Evolutionary conservation across 2,329 filamentous ascomycete species (phyloP).

Genomic region (Colletotrichum higginsianum): DNA sequence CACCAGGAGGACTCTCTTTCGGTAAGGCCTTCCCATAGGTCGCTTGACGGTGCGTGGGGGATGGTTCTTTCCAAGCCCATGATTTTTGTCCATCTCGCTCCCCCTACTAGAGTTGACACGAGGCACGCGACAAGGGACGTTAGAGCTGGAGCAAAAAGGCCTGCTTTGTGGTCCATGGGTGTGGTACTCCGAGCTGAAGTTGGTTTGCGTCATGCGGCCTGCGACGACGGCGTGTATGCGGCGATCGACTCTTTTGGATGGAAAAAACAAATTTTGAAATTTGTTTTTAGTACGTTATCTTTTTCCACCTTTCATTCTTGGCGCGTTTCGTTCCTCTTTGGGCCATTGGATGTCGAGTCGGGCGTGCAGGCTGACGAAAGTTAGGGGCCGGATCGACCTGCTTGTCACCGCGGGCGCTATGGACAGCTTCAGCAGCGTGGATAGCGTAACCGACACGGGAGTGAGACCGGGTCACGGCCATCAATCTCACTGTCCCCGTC

Average conservation of each 20-base stretch:
- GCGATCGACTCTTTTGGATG: slow-evolving; percentile 28
- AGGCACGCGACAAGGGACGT: not conserved
- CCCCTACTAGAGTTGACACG: not conserved
- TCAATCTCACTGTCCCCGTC: slow-evolving; percentile 61
- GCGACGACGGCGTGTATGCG: slow-evolving; percentile 45
- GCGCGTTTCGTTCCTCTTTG: too few species aligned
- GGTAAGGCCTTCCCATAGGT: not conserved
- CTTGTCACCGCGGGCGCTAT: slow-evolving; percentile 61
- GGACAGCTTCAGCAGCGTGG: slow-evolving; percentile 58
- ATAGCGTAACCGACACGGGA: slow-evolving; percentile 54
- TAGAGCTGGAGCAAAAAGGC: not conserved
- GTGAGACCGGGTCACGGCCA: slow-evolving; percentile 57
- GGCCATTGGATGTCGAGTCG: too few species aligned
- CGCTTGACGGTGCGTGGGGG: slow-evolving; percentile 5
- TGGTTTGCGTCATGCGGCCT: slow-evolving; percentile 22
- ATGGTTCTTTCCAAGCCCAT: too few species aligned
- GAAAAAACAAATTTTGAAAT: too few species aligned
- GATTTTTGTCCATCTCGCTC: not conserved
- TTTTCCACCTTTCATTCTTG: too few species aligned
- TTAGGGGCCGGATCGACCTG: slow-evolving; percentile 53
- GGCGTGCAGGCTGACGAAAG: not conserved
- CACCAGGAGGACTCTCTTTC: not conserved
- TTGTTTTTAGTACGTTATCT: too few species aligned
- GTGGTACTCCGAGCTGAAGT: not conserved
- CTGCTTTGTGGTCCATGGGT: not conserved